Evolutionary conservation across 768 basidiomycete genomes (phyloP).

Genomic region (Termitomyces titanicus): DNA sequence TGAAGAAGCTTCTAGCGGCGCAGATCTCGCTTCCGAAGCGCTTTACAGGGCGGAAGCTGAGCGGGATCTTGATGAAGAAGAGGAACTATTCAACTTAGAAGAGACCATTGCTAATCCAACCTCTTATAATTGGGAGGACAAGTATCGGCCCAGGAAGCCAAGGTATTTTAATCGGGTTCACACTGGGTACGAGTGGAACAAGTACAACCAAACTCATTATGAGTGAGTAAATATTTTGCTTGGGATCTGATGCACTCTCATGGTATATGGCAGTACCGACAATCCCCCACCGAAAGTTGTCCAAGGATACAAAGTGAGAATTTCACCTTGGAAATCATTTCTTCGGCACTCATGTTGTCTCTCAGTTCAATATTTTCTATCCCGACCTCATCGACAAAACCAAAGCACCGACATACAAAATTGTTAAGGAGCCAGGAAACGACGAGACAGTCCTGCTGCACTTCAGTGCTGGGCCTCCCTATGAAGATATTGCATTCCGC

Average conservation of each 20-base stretch:
- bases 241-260: constrained; percentile 13
- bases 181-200: constrained; percentile 99
- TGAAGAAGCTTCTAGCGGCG: constrained; percentile 56
- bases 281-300: constrained; percentile 99
- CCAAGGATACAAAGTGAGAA: constrained; percentile 87
- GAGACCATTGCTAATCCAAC: constrained; percentile 81
- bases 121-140: constrained; percentile 98
- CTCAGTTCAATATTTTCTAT: constrained; percentile 94
- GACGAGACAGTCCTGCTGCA: constrained; percentile 92
- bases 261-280: constrained; percentile 62
- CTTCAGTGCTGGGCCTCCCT: constrained; percentile 96
- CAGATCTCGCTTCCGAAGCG: constrained; percentile 85
- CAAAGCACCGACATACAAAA: constrained; percentile 95
- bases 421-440: constrained; percentile 90
- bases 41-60: constrained; percentile 90
- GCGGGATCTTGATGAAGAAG: constrained; percentile 91
- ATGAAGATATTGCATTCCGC: constrained; percentile 97
- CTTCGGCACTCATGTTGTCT: background rate
- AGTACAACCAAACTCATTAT: constrained; percentile 99
- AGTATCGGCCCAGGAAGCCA: constrained; percentile 95
- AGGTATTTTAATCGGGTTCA: constrained; percentile 99
- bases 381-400: constrained; percentile 98
- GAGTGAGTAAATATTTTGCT: constrained; percentile 57
- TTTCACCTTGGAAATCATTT: constrained; percentile 8
- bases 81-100: constrained; percentile 92